Evolutionary conservation across 148 eudicot species (phyloP), one percentile per base, ranked within the genome.

Genomic region (Simmondsia chinensis): DNA sequence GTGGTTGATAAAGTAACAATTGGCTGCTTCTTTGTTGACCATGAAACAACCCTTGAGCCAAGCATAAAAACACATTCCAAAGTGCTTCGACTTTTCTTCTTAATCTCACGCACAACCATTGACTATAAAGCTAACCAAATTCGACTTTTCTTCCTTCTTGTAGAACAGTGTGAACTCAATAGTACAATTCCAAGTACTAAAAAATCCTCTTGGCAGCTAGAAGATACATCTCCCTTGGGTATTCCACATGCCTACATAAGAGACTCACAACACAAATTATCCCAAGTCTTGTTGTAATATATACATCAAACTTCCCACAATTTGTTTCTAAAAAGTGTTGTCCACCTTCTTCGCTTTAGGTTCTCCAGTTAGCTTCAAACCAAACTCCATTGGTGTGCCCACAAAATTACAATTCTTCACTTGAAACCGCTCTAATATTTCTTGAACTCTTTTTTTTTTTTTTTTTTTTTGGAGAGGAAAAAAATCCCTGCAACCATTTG

Each of bases 1-100:
- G n/a, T n/a, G n/a, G n/a, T n/a, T n/a, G n/a, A 44, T 16, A 44
- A 26, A 14, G 48, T 44, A 4, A 44, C 33, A n/a, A 44, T 43
- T 0, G 47, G 17, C 5, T 43, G 17, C 47, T 43, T 47, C 25
- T 47, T 32, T 5, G 24, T 29, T 9, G 17, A 32, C 9, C 27
- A 18, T 17, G 10, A 3, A 47, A 18, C 35, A n/a, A n/a, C n/a
- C n/a, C n/a, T n/a, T n/a, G n/a, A n/a, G n/a, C n/a, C n/a, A n/a
- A n/a, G n/a, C n/a, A n/a, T n/a, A n/a, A n/a, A n/a, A n/a, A n/a
- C n/a, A n/a, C n/a, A n/a, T n/a, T n/a, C n/a, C n/a, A n/a, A n/a
- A n/a, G n/a, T n/a, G n/a, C n/a, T n/a, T n/a, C n/a, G n/a, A n/a
- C n/a, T n/a, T n/a, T n/a, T n/a, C n/a, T n/a, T n/a, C n/a, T n/a